Conservation (phyloP, 1,284 basidiomycete genomes). For the Austroboletus novae-zelandiae region DNA sequence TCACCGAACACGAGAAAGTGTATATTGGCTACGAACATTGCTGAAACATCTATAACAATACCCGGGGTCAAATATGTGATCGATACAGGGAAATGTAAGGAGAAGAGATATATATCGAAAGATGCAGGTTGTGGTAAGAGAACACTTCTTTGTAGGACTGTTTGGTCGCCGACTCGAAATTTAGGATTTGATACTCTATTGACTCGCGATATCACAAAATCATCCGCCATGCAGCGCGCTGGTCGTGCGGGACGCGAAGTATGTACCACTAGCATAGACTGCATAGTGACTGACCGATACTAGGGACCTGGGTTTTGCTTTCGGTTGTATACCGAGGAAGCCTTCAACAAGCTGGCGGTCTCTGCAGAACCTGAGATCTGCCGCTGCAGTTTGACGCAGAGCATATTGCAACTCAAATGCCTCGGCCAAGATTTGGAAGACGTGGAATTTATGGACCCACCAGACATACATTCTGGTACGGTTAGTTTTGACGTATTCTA, state of each 20-base stretch:
- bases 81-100: conserved; percentile 94
- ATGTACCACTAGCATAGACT: conserved; percentile 14
- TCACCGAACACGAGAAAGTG: conserved; percentile 80
- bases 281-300: conserved; percentile 4
- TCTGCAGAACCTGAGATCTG: conserved; percentile 86
- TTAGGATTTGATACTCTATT: conserved; percentile 86
- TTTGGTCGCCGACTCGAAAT: conserved; percentile 4
- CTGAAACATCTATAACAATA: conserved; percentile 98
- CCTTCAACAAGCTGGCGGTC: conserved; percentile 63
- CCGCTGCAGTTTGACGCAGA: conserved; percentile 80
- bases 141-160: neutral
- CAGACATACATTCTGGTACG: conserved; percentile 69
- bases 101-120: conserved; percentile 80
- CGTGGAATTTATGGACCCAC: conserved; percentile 84
- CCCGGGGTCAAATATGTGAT: conserved; percentile 95
- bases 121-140: conserved; percentile 60
- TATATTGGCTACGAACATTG: conserved; percentile 93
- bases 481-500: neutral
- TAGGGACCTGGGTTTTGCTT: conserved; percentile 83
- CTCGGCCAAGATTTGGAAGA: conserved; percentile 76
- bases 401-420: conserved; percentile 81
- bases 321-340: conserved; percentile 82
- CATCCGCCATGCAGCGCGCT: conserved; percentile 82
- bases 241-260: conserved; percentile 92
- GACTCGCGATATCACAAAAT: conserved; percentile 85